These are phyloP conservation scores for Microdochium paspali DNA, from an alignment of 2,329 filamentous ascomycete species.

Conservation along the genomic window DNA sequence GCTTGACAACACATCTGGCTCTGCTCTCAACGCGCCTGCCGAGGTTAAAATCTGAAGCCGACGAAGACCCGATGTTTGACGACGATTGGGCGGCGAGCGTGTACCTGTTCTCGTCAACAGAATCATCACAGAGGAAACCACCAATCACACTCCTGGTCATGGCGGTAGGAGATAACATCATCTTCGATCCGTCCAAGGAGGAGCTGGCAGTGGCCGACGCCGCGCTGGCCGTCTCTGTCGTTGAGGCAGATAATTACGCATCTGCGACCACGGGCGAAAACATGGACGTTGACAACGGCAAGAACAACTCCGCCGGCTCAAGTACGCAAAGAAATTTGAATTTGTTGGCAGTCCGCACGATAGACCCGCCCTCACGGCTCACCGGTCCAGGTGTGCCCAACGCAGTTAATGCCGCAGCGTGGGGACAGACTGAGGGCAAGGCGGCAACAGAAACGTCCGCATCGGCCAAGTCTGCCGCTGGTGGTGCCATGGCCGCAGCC, in stretches of 20 bases:
- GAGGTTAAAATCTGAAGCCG: slow-evolving; percentile 73
- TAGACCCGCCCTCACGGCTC: slow-evolving; percentile 65
- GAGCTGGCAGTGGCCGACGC: slow-evolving; percentile 90
- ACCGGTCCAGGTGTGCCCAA: slow-evolving; percentile 64
- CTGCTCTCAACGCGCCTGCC: slow-evolving; percentile 82
- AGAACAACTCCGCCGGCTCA: neutral
- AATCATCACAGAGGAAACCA: slow-evolving; percentile 41
- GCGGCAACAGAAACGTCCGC: slow-evolving; percentile 27
- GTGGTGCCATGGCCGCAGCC: slow-evolving; percentile 31
- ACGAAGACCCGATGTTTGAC: slow-evolving; percentile 96
- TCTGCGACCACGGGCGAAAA: slow-evolving; percentile 7
- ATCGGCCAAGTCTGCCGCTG: slow-evolving; percentile 18
- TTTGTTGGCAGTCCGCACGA: slow-evolving; percentile 59
- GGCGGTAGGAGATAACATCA: slow-evolving; percentile 75
- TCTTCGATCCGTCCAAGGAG: slow-evolving; percentile 87
- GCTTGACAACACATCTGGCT: slow-evolving; percentile 86
- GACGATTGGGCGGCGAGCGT: slow-evolving; percentile 90
- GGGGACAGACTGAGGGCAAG: slow-evolving; percentile 22
- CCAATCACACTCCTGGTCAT: slow-evolving; percentile 88
- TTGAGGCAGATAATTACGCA: slow-evolving; percentile 26
- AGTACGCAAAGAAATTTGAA: slow-evolving; percentile 33
- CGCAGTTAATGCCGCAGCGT: slow-evolving; percentile 47
- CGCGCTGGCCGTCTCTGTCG: slow-evolving; percentile 76
- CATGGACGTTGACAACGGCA: slow-evolving; percentile 26
- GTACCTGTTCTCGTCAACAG: slow-evolving; percentile 52